Evolutionary conservation across 352 stramenopile species (phyloP).

Genomic region (Phytopythium montanum): DNA sequence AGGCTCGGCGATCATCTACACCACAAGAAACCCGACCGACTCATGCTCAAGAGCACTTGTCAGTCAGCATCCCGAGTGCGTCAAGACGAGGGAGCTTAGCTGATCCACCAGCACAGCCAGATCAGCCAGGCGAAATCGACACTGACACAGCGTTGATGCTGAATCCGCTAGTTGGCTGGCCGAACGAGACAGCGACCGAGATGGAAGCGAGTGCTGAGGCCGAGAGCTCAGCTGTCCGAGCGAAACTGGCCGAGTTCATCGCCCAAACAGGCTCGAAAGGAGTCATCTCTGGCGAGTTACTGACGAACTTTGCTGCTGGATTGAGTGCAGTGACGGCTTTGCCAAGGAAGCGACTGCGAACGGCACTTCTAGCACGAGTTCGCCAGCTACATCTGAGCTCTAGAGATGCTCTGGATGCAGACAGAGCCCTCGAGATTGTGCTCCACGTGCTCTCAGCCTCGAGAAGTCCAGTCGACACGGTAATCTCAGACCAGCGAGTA

Average conservation of each 20-base stretch:
- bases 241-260: not conserved
- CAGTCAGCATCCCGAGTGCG: conserved; percentile 1
- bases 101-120: not conserved
- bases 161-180: not conserved
- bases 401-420: not conserved
- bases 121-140: not conserved
- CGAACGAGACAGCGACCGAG: not conserved
- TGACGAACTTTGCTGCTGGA: not conserved
- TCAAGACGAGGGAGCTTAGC: not conserved
- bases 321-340: not conserved
- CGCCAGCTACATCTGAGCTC: not conserved
- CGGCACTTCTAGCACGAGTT: not conserved
- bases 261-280: not conserved
- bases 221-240: not conserved
- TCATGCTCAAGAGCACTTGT: not conserved
- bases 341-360: not conserved
- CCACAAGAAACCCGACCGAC: not conserved
- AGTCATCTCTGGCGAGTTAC: not conserved
- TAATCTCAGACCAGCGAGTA: not conserved
- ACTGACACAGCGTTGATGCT: not conserved
- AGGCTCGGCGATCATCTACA: not conserved
- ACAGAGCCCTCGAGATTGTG: not conserved
- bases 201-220: not conserved
- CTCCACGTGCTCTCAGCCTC: not conserved
- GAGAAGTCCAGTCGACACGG: not conserved